Conservation (phyloP, 768 basidiomycete species). For the Cubamyces lactineus region DNA sequence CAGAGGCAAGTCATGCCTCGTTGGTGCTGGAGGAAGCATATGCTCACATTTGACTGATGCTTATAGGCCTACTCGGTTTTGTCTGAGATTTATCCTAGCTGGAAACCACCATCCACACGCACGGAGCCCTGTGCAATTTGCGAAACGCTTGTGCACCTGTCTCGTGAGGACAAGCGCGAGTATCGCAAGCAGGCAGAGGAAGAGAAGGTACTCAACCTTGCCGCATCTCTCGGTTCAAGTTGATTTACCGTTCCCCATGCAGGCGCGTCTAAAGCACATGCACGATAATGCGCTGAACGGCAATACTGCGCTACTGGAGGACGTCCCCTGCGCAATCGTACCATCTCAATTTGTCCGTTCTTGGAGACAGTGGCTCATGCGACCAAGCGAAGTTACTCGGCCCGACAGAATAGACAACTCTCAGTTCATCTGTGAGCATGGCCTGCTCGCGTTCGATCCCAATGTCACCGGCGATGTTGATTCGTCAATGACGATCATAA, state of each 20-base stretch:
- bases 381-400: constrained; percentile 55
- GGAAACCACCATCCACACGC: constrained; percentile 57
- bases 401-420: constrained; percentile 68
- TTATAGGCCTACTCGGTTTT: constrained; percentile 61
- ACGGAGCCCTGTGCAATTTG: constrained; percentile 67
- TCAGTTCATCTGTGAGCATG: constrained; percentile 69
- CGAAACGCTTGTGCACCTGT: constrained; percentile 53
- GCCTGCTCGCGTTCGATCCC: constrained; percentile 65
- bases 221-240: no score
- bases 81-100: constrained; percentile 61
- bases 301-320: constrained; percentile 48
- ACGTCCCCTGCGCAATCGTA: constrained; percentile 59
- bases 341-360: constrained; percentile 61
- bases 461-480: constrained; percentile 63
- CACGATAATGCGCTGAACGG: constrained; percentile 56
- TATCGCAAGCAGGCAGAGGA: constrained; percentile 70
- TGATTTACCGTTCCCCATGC: no score
- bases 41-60: background rate
- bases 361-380: constrained; percentile 73
- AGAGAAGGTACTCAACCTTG: constrained; percentile 60
- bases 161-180: constrained; percentile 64
- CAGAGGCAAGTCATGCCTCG: constrained; percentile 46
- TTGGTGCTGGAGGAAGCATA: background rate
- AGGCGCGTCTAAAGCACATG: constrained; percentile 70
- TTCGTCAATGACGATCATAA: constrained; percentile 56